Percentiles rank a stretch among this genome's conserved stretches.
These are phyloP conservation scores for Tolypocladium tundrense DNA, from an alignment of 2,329 filamentous ascomycete species.

Conservation along the genomic window DNA sequence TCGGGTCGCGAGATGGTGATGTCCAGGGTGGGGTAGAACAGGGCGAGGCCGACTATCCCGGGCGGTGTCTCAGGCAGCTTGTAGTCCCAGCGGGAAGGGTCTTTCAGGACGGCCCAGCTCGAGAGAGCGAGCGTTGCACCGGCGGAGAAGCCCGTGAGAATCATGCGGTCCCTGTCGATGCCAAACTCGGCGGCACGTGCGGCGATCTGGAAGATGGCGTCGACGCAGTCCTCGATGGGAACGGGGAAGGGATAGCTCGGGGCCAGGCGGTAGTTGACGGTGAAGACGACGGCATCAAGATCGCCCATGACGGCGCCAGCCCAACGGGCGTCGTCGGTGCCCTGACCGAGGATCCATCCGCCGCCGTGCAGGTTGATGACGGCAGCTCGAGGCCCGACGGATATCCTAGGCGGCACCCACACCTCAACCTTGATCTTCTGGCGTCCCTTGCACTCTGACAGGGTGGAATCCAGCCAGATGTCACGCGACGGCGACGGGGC, in stretches of 20 bases:
- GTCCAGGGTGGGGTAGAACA: constrained; percentile 55
- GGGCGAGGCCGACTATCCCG: constrained; percentile 38
- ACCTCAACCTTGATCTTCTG: constrained; percentile 38
- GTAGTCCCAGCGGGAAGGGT: constrained; percentile 30
- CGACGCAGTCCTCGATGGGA: constrained; percentile 54
- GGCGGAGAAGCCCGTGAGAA: constrained; percentile 54
- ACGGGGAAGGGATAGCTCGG: constrained; percentile 55
- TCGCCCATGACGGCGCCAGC: constrained; percentile 40
- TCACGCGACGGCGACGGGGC: constrained; percentile 26
- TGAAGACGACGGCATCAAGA: constrained; percentile 48
- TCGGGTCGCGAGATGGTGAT: constrained; percentile 46
- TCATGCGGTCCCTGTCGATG: constrained; percentile 44
- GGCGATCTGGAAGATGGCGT: constrained; percentile 52
- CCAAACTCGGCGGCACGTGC: constrained; percentile 44
- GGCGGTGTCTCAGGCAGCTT: constrained; percentile 28
- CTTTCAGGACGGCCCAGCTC: constrained; percentile 33
- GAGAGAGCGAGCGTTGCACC: constrained; percentile 47
- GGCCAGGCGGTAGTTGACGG: constrained; percentile 58
- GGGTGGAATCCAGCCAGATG: constrained; percentile 32
- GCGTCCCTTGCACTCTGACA: constrained; percentile 23
- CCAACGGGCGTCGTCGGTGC: constrained; percentile 54
- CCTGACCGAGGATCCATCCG: constrained; percentile 53
- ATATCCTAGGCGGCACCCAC: constrained; percentile 25
- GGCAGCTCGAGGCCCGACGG: constrained; percentile 32
- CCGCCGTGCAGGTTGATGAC: constrained; percentile 60